These are phyloP conservation scores for Phytophthora crassamura DNA, from an alignment of 352 stramenopile genomes.

Conservation along the genomic window DNA sequence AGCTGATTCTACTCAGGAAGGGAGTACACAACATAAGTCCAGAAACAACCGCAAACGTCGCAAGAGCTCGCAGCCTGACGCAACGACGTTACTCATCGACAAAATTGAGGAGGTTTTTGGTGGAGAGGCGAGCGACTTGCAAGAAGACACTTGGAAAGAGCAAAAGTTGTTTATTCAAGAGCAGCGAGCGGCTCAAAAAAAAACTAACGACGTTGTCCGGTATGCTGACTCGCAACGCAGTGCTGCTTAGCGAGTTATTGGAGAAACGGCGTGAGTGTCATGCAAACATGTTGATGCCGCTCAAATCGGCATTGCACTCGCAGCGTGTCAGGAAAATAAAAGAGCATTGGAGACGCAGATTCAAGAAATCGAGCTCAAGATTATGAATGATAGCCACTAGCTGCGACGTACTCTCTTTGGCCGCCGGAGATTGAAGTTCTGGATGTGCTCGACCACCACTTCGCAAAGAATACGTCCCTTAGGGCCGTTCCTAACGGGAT, in stretches of 20 bases:
- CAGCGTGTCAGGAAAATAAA: not conserved
- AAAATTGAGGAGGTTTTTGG: not conserved
- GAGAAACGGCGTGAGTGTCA: not conserved
- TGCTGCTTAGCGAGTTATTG: not conserved
- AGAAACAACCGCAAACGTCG: slow-evolving; percentile 1
- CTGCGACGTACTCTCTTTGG: not conserved
- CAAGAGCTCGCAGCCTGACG: not conserved
- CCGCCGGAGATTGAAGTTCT: slow-evolving; percentile 5
- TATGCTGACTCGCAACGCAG: slow-evolving; percentile 3
- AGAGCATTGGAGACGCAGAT: not conserved
- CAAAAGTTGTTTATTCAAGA: slow-evolving; percentile 12
- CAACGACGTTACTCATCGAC: not conserved
- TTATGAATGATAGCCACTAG: not conserved
- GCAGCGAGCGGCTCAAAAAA: not conserved
- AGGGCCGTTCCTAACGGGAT: no score
- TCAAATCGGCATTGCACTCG: not conserved
- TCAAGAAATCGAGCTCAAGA: not conserved
- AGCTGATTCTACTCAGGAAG: slow-evolving; percentile 8
- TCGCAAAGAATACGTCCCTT: no score
- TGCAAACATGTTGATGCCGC: not conserved
- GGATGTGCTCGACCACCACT: no score
- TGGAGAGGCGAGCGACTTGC: not conserved
- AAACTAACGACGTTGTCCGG: slow-evolving; percentile 8
- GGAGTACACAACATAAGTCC: not conserved
- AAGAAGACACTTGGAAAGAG: slow-evolving; percentile 12